Percentiles rank a stretch among this genome's conserved stretches.
phyloP scores from a whole-genome alignment of 768 basidiomycete genomes.

The Termitomyces sp. region DNA sequence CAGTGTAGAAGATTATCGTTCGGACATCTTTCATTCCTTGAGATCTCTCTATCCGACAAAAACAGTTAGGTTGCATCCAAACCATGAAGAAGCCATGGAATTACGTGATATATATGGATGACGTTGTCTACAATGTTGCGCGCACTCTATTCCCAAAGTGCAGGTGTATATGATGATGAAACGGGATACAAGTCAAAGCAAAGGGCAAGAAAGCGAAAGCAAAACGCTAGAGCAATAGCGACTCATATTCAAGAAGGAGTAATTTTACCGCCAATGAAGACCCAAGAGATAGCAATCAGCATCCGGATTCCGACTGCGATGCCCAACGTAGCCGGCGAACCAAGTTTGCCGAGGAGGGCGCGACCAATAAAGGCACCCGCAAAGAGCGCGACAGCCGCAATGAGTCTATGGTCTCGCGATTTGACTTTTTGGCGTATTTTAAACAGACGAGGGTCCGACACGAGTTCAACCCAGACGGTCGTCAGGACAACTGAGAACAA shows the following conservation, averaged over 20 bases:
- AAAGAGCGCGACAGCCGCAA: constrained; percentile 50
- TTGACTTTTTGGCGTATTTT: constrained; percentile 42
- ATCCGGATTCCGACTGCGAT: constrained; percentile 59
- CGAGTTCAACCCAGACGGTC: constrained; percentile 88
- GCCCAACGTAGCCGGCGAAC: constrained; percentile 60
- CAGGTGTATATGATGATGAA: background rate
- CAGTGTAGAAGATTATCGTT: background rate
- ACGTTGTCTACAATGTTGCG: background rate
- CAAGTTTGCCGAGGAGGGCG: constrained; percentile 54
- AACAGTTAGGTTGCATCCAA: background rate
- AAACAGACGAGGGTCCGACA: constrained; percentile 44
- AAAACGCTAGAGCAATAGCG: background rate
- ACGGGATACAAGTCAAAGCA: background rate
- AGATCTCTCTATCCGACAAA: background rate
- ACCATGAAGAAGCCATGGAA: background rate
- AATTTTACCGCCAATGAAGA: constrained; percentile 50
- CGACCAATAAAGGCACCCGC: constrained; percentile 68
- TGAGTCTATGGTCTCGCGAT: constrained; percentile 9
- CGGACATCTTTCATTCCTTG: background rate
- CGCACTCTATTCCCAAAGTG: background rate
- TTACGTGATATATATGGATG: background rate
- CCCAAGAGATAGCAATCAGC: constrained; percentile 58
- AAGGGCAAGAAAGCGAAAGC: background rate
- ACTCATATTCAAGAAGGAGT: background rate
- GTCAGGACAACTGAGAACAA: constrained; percentile 64